Conservation (phyloP, 2,329 filamentous ascomycete genomes). For the Curvularia sp. region DNA sequence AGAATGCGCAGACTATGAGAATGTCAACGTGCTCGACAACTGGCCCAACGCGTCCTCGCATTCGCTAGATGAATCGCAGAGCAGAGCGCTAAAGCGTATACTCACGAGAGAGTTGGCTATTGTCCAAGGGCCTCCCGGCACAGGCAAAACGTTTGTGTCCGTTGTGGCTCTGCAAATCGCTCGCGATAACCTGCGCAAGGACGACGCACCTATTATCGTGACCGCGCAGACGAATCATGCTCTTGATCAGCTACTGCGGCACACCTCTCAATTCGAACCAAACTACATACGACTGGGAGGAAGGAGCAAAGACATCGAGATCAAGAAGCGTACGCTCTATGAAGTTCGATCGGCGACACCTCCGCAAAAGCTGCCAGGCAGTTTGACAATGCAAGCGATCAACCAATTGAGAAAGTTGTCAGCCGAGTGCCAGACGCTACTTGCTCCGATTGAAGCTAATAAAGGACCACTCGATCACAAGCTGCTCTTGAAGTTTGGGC, state of each 20-base stretch:
- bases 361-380: slow-evolving; percentile 43
- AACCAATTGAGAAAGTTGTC: slow-evolving; percentile 52
- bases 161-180: slow-evolving; percentile 73
- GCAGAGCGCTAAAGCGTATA: slow-evolving; percentile 71
- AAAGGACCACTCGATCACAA: slow-evolving; percentile 33
- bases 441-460: slow-evolving; percentile 36
- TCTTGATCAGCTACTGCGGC: slow-evolving; percentile 77
- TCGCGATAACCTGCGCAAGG: slow-evolving; percentile 62
- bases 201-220: slow-evolving; percentile 74
- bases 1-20: slow-evolving; percentile 50
- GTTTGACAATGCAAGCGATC: slow-evolving; percentile 51
- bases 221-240: slow-evolving; percentile 92
- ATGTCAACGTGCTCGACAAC: slow-evolving; percentile 61
- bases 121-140: slow-evolving; percentile 82
- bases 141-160: slow-evolving; percentile 83
- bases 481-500: slow-evolving; percentile 60
- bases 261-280: slow-evolving; percentile 67
- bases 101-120: slow-evolving; percentile 75
- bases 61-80: slow-evolving; percentile 74
- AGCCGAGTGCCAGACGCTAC: slow-evolving; percentile 30
- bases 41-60: slow-evolving; percentile 61
- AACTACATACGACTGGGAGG: slow-evolving; percentile 73
- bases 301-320: slow-evolving; percentile 69
- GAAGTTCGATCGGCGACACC: slow-evolving; percentile 58
- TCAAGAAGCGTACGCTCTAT: slow-evolving; percentile 72